Base-by-base conservation (phyloP, 1,284 basidiomycete genomes). In the Cryptococcus deneoformans region DNA sequence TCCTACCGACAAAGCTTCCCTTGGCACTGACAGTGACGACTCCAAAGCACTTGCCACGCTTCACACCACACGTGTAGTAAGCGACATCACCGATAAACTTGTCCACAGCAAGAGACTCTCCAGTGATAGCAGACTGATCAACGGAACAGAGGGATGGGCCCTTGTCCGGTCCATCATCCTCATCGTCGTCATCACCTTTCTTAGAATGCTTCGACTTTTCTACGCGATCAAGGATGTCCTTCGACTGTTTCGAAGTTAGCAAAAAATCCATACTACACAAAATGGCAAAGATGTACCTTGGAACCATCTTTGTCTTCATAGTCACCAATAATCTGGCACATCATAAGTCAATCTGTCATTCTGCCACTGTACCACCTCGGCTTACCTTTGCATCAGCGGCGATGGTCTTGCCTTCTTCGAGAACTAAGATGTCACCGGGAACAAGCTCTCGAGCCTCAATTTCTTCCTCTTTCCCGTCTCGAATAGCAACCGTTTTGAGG, bases 381-480 rank as follows among this genome's bases (percentile, higher is more conserved):
- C 76, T 51, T 45, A 70, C 67, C 56, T 79, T 80, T 56, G 79
- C 81, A 65, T 83, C 82, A 29, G 81, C 82, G 37, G 82, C 80
- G 53, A 83, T 79, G 3, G 82, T 83, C 53, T 72, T 71, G 45
- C 82, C 82, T 61, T 84, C 82, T 66, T 81, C 78, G 0, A 79
- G 61, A 42, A 80, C 57, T 40, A 78, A 53, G 61, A 84, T 81
- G 67, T 84, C 82, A 56, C 82, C 82, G 20, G 81, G 79, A n/a
- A 84, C 82, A 8, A 84, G 63, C 14, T 83, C 82, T 56, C 82
- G 75, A 36, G 82, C 82, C 61, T 81, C 81, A 57, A 84, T 80
- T 56, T 82, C 80, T 56, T 72, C 63, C 65, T 84, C 82, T 42
- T 79, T 66, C 6, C 80, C 80, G 61, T 79, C 77, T 43, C 82